Evolutionary conservation across 148 eudicot species (phyloP).

Genomic region (Simmondsia chinensis): DNA sequence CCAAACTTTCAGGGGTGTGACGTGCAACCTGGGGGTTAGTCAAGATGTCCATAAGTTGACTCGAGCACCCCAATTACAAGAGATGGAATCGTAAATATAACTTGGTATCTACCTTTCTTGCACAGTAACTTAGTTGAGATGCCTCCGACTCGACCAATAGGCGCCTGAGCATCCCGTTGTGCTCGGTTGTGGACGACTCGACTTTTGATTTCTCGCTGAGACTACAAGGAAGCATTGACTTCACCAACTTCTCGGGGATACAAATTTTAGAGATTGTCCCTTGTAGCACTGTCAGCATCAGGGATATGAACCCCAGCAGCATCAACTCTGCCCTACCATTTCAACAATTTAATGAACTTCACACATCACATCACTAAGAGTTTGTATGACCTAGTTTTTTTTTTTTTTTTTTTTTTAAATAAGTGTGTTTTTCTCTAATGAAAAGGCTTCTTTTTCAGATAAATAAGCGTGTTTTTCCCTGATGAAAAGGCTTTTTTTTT

Average conservation of each 20-base stretch:
- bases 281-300: constrained; percentile 78
- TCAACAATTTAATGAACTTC: not conserved
- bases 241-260: constrained; percentile 28
- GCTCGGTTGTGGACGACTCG: not conserved
- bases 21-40: no score
- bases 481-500: no score
- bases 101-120: constrained; percentile 25
- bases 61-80: not conserved
- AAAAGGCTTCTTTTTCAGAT: no score
- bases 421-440: no score
- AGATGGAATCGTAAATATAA: not conserved
- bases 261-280: constrained; percentile 52
- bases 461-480: no score
- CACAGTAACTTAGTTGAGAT: constrained; percentile 29
- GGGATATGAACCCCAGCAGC: constrained; percentile 90
- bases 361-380: not conserved
- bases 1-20: no score
- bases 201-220: not conserved
- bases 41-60: not conserved
- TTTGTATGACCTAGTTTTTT: no score
- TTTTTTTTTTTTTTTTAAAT: no score
- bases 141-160: constrained; percentile 15
- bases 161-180: constrained; percentile 22
- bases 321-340: constrained; percentile 66
- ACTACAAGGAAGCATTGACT: constrained; percentile 66